These are phyloP conservation scores for Notholithocarpus densiflorus DNA, from an alignment of 306 rosid genomes.

Conservation along the genomic window DNA sequence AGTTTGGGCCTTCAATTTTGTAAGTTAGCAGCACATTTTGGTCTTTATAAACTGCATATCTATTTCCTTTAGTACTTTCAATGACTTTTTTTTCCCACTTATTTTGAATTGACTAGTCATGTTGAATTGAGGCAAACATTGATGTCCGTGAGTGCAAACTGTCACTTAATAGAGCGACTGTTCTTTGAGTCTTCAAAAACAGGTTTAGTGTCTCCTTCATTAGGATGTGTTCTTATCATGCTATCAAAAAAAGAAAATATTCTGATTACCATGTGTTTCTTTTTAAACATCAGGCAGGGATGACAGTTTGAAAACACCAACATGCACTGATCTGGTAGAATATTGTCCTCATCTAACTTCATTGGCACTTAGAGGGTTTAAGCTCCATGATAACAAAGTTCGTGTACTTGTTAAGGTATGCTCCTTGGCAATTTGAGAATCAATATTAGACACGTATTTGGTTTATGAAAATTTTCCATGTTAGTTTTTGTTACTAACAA, in stretches of 20 bases:
- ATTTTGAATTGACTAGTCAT: constrained; percentile 47
- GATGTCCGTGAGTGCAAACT: constrained; percentile 77
- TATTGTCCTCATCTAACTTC: constrained; percentile 78
- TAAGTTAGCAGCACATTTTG: not conserved
- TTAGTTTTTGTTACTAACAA: not conserved
- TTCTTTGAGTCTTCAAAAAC: constrained; percentile 89
- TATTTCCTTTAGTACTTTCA: not conserved
- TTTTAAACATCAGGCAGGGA: constrained; percentile 73
- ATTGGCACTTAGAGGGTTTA: constrained; percentile 93
- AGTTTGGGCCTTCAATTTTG: not conserved
- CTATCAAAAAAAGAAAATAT: not conserved
- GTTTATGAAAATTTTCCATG: not conserved
- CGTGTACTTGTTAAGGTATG: constrained; percentile 86
- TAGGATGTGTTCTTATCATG: constrained; percentile 6
- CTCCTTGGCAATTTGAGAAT: constrained; percentile 12
- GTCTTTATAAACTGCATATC: not conserved
- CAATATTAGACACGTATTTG: not conserved
- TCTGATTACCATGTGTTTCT: constrained; percentile 36
- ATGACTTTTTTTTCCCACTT: not conserved
- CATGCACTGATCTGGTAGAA: constrained; percentile 66
- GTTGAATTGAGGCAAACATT: constrained; percentile 94
- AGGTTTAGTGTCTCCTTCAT: constrained; percentile 46
- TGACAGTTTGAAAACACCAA: constrained; percentile 88
- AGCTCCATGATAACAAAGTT: constrained; percentile 85
- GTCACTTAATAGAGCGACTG: constrained; percentile 82